phyloP scores from a whole-genome alignment of 2,329 filamentous ascomycete species.

The Pestalotiopsis sp. region DNA sequence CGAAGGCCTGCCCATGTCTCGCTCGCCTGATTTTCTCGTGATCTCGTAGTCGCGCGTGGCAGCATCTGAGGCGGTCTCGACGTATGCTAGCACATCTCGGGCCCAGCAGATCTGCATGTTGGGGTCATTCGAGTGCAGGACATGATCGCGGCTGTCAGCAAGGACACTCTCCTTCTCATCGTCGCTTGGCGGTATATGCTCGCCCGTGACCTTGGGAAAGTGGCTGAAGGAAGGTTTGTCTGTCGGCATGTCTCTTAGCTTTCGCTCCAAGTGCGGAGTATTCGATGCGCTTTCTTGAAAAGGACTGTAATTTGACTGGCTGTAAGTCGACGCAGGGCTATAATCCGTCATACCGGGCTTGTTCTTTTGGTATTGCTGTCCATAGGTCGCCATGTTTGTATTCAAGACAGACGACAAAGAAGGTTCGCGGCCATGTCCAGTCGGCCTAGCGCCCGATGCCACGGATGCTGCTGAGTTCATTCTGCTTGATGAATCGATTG shows the following conservation, averaged over 20 bases:
- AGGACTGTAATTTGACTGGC: constrained; percentile 40
- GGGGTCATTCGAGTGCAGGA: constrained; percentile 91
- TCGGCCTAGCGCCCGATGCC: constrained; percentile 23
- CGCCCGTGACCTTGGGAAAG: constrained; percentile 83
- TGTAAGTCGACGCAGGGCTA: constrained; percentile 35
- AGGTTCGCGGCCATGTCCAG: constrained; percentile 43
- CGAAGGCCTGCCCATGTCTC: constrained; percentile 59
- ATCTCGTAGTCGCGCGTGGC: constrained; percentile 62
- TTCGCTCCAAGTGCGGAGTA: constrained; percentile 38
- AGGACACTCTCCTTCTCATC: constrained; percentile 91
- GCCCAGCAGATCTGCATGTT: constrained; percentile 98
- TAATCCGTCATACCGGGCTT: constrained; percentile 32
- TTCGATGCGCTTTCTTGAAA: constrained; percentile 41
- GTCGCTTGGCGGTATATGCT: constrained; percentile 90
- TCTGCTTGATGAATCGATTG: constrained; percentile 40
- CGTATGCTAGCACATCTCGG: constrained; percentile 86
- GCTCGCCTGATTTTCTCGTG: constrained; percentile 31
- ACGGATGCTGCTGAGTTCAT: constrained; percentile 28
- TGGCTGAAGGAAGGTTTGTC: constrained; percentile 81
- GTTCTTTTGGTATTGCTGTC: constrained; percentile 31
- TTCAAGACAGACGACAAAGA: constrained; percentile 43
- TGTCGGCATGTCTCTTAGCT: constrained; percentile 42
- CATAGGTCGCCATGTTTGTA: constrained; percentile 25
- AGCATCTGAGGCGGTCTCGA: constrained; percentile 80
- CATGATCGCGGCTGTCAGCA: constrained; percentile 79